phyloP scores from a whole-genome alignment of 192 early-diverging fungal species.

The Coemansia sp. region DNA sequence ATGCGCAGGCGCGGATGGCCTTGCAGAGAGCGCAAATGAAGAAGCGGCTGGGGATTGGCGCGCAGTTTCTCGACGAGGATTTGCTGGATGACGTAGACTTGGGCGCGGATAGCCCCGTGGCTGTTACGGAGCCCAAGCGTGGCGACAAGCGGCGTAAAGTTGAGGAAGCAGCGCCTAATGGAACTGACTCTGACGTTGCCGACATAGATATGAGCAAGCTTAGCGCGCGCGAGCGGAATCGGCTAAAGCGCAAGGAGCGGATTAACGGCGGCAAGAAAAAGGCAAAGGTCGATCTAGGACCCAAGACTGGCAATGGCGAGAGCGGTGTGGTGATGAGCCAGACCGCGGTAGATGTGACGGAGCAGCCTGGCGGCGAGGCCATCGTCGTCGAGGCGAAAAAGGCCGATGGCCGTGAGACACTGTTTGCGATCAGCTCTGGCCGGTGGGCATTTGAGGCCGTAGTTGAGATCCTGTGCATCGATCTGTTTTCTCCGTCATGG shows the following conservation, averaged over 20 bases:
- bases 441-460: conserved; percentile 74
- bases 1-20: conserved; percentile 79
- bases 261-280: conserved; percentile 75
- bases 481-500: conserved; percentile 79
- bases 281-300: conserved; percentile 13
- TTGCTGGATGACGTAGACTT: conserved; percentile 84
- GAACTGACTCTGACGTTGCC: not conserved
- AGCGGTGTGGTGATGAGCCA: not conserved
- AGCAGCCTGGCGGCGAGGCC: conserved; percentile 56
- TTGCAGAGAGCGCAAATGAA: conserved; percentile 81
- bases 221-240: conserved; percentile 86
- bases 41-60: conserved; percentile 81
- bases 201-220: conserved; percentile 72
- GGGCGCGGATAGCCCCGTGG: conserved; percentile 13
- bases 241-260: conserved; percentile 85
- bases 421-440: conserved; percentile 53
- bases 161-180: conserved; percentile 7
- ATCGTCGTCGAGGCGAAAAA: conserved; percentile 71
- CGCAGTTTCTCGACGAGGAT: conserved; percentile 89
- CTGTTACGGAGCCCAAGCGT: conserved; percentile 11
- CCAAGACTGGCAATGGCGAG: conserved; percentile 10
- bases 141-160: conserved; percentile 27
- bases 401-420: conserved; percentile 38
- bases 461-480: conserved; percentile 66
- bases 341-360: conserved; percentile 31